Conservation (phyloP, 2,329 filamentous ascomycete genomes). For the Fusarium nurragi region DNA sequence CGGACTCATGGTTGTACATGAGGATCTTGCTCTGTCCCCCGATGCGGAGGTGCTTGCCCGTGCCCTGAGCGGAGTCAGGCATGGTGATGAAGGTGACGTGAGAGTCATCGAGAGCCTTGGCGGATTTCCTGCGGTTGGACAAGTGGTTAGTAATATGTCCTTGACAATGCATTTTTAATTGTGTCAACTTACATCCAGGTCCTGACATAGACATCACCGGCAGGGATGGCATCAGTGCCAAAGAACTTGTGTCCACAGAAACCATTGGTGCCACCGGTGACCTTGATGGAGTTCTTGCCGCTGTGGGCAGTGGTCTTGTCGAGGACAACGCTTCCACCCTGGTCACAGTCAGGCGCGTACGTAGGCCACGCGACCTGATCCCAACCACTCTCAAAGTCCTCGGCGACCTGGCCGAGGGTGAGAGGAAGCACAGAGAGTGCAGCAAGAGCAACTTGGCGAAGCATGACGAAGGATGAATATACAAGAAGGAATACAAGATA, state of each 20-base stretch:
- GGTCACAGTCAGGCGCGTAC: constrained; percentile 68
- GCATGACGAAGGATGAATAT: constrained; percentile 9
- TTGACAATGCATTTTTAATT: neutral
- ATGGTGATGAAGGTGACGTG: constrained; percentile 73
- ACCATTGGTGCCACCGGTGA: constrained; percentile 59
- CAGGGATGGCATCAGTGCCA: constrained; percentile 65
- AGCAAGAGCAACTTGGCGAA: constrained; percentile 55
- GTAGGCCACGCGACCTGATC: constrained; percentile 66
- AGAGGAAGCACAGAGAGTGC: constrained; percentile 58
- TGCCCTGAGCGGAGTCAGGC: constrained; percentile 65
- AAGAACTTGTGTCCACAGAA: constrained; percentile 70
- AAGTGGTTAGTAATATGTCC: neutral
- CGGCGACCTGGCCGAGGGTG: constrained; percentile 62
- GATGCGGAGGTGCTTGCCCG: constrained; percentile 69
- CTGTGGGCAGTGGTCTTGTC: constrained; percentile 66
- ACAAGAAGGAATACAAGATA: constrained; percentile 3
- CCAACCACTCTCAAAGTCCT: constrained; percentile 68
- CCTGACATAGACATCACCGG: constrained; percentile 66
- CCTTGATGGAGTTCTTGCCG: constrained; percentile 64
- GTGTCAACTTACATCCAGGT: constrained; percentile 60
- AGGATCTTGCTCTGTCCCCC: constrained; percentile 68
- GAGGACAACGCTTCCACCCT: constrained; percentile 65
- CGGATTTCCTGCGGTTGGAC: constrained; percentile 60
- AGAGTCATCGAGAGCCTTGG: constrained; percentile 64
- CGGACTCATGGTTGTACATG: constrained; percentile 72